Evolutionary conservation across 495 filamentous ascomycete species (phyloP).

Genomic region (Talaromyces liani): DNA sequence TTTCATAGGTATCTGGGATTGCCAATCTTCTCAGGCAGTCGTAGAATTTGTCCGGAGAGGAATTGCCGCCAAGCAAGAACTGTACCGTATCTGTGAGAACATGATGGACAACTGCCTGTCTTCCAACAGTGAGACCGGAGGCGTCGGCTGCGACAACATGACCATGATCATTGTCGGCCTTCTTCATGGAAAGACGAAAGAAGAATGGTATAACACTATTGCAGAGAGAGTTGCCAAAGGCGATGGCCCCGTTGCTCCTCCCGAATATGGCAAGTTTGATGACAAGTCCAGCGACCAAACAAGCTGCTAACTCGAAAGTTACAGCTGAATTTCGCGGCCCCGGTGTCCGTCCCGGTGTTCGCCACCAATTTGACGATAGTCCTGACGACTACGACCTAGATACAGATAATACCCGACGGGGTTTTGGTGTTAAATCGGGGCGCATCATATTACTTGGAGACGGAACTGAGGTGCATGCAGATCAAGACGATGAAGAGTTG

Average conservation of each 20-base stretch:
- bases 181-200: slow-evolving; percentile 83
- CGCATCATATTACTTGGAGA: slow-evolving; percentile 92
- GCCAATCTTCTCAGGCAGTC: slow-evolving; percentile 94
- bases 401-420: slow-evolving; percentile 50
- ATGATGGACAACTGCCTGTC: slow-evolving; percentile 99
- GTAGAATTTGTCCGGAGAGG: slow-evolving; percentile 94
- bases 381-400: slow-evolving; percentile 89
- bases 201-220: slow-evolving; percentile 96
- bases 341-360: slow-evolving; percentile 67
- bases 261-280: slow-evolving; percentile 92
- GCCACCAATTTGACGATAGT: slow-evolving; percentile 87
- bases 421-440: slow-evolving; percentile 57
- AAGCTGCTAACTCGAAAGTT: slow-evolving; percentile 43
- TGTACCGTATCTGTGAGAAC: slow-evolving; percentile 93
- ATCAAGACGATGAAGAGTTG: slow-evolving; percentile 82
- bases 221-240: slow-evolving; percentile 90
- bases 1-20: slow-evolving; percentile 93
- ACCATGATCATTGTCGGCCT: slow-evolving; percentile 91
- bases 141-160: slow-evolving; percentile 99
- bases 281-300: slow-evolving; percentile 38
- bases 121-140: slow-evolving; percentile 94
- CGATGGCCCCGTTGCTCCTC: slow-evolving; percentile 96
- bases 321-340: slow-evolving; percentile 95
- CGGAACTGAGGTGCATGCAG: slow-evolving; percentile 81
- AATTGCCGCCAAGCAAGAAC: slow-evolving; percentile 89